Evolutionary conservation across 768 basidiomycete genomes (phyloP).

Genomic region (Clitopilus passeckerianus): DNA sequence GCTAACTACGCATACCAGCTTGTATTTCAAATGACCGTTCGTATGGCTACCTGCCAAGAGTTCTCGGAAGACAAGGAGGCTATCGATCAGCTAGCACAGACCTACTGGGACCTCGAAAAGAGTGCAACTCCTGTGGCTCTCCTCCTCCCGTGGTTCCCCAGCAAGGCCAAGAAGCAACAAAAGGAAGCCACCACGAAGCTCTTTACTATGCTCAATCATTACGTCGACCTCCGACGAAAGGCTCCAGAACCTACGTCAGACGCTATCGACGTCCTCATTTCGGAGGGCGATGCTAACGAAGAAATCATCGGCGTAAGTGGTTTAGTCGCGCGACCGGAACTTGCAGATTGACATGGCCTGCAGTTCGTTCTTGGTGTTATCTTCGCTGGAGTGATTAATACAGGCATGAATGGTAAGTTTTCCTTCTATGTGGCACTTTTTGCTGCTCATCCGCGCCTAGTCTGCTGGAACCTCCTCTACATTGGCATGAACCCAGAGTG

Average conservation of each 20-base stretch:
- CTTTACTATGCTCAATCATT: conserved; percentile 8
- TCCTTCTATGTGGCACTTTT: neutral
- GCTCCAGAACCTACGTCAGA: conserved; percentile 8
- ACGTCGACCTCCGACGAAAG: conserved; percentile 12
- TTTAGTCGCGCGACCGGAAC: too few relatives aligned
- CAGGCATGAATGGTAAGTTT: conserved; percentile 25
- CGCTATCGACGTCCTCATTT: conserved; percentile 18
- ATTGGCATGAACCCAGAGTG: conserved; percentile 27
- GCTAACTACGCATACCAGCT: conserved; percentile 3
- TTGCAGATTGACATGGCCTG: neutral
- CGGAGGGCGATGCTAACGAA: conserved; percentile 11
- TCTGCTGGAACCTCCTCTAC: conserved; percentile 31
- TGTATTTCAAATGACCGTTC: conserved; percentile 15
- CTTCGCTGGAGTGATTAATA: conserved; percentile 32
- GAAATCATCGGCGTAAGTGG: conserved; percentile 19
- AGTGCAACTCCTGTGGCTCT: conserved; percentile 10
- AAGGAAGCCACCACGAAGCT: conserved; percentile 12
- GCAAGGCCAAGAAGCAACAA: conserved; percentile 10
- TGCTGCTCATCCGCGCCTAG: conserved; percentile 11
- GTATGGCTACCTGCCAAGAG: conserved; percentile 12
- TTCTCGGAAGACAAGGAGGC: conserved; percentile 13
- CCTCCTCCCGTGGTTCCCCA: conserved; percentile 20
- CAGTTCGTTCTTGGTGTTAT: conserved; percentile 27
- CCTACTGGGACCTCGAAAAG: conserved; percentile 12
- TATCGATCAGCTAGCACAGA: conserved; percentile 3